Percentiles rank a stretch among this genome's conserved stretches.
phyloP scores from a whole-genome alignment of 1,284 basidiomycete species.

The Cutaneotrichosporon arboriforme region DNA sequence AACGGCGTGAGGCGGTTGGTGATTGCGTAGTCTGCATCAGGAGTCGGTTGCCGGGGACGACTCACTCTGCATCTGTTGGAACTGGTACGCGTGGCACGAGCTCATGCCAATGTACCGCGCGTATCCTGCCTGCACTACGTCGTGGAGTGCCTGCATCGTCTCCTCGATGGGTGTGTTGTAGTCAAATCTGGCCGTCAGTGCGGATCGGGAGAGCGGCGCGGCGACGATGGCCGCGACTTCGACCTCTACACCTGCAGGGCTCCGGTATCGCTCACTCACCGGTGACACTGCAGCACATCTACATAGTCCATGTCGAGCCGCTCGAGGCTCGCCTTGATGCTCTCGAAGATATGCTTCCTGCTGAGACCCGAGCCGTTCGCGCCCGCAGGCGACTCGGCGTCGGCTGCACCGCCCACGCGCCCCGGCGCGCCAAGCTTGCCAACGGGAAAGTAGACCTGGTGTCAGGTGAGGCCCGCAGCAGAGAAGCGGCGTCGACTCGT shows the following conservation, averaged over 20 bases:
- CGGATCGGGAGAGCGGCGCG: too few relatives aligned
- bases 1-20: constrained; percentile 59
- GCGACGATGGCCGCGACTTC: too few relatives aligned
- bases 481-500: too few relatives aligned
- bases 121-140: constrained; percentile 60
- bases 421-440: constrained; percentile 1
- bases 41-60: constrained; percentile 7
- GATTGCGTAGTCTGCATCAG: constrained; percentile 41
- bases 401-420: neutral
- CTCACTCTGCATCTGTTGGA: constrained; percentile 47
- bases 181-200: constrained; percentile 50
- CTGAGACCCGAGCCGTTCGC: constrained; percentile 52
- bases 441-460: constrained; percentile 22
- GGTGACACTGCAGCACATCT: constrained; percentile 57
- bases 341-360: constrained; percentile 60
- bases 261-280: constrained; percentile 23
- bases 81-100: constrained; percentile 47
- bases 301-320: constrained; percentile 66
- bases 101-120: constrained; percentile 66
- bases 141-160: constrained; percentile 66
- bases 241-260: neutral
- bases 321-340: constrained; percentile 60
- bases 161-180: constrained; percentile 56
- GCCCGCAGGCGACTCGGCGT: constrained; percentile 5
- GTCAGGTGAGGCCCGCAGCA: neutral